Evolutionary conservation across 2,329 filamentous ascomycete species (phyloP).

Genomic region (Trichoderma brevicompactum): DNA sequence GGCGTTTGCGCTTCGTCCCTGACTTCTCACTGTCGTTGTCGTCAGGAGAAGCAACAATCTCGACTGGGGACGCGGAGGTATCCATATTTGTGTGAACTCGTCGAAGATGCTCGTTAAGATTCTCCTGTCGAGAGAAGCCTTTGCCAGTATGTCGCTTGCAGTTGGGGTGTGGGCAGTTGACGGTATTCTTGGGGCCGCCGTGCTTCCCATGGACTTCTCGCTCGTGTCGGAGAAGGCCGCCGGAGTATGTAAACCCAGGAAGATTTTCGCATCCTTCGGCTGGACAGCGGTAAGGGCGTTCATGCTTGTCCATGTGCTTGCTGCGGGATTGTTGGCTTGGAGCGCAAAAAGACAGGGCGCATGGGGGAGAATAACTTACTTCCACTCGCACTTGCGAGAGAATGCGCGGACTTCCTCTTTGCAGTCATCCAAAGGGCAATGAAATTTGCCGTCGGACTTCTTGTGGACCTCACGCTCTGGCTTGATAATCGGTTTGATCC

Average conservation of each 20-base stretch:
- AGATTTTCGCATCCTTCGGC: conserved; percentile 87
- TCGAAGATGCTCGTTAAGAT: conserved; percentile 89
- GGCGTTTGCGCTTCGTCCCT: conserved; percentile 55
- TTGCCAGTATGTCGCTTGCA: conserved; percentile 90
- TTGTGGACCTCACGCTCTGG: conserved; percentile 61
- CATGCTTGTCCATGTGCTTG: conserved; percentile 99
- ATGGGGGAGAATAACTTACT: conserved; percentile 61
- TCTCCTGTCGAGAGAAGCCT: conserved; percentile 91
- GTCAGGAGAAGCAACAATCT: conserved; percentile 47
- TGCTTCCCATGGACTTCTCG: conserved; percentile 92
- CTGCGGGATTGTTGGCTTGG: conserved; percentile 51
- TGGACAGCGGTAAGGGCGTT: conserved; percentile 85
- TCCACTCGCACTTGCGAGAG: conserved; percentile 88
- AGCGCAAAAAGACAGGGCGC: neutral
- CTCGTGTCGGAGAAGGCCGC: conserved; percentile 85
- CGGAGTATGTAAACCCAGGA: conserved; percentile 92
- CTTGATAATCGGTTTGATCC: conserved; percentile 61
- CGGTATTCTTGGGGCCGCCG: conserved; percentile 82
- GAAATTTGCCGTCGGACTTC: conserved; percentile 74
- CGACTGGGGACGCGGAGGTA: conserved; percentile 40
- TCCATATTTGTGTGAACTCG: conserved; percentile 73
- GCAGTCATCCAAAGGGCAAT: conserved; percentile 74
- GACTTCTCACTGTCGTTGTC: conserved; percentile 54
- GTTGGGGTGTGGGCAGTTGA: conserved; percentile 82
- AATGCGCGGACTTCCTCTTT: conserved; percentile 68